Percentiles rank a stretch among this genome's conserved stretches.
These are phyloP conservation scores for Penicillium ucsense DNA, from an alignment of 495 filamentous ascomycete species.

Conservation along the genomic window DNA sequence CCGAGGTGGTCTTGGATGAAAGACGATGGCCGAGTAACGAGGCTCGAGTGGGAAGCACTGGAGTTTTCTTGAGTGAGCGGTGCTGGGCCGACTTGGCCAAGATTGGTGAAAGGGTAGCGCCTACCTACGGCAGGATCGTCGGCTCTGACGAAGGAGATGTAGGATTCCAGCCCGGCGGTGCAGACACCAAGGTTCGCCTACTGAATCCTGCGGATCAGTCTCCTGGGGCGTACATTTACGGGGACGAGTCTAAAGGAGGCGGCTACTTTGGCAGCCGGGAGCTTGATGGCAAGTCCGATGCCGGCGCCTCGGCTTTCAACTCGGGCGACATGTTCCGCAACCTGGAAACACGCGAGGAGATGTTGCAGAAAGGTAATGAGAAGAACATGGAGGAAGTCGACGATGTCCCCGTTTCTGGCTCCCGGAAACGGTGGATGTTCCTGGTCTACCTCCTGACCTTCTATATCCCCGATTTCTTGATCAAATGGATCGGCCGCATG, in stretches of 20 bases:
- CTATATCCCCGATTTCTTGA: constrained; percentile 75
- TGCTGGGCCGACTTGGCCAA: constrained; percentile 88
- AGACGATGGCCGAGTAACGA: constrained; percentile 88
- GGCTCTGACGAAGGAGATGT: constrained; percentile 42
- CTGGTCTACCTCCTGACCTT: constrained; percentile 81
- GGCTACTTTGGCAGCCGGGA: constrained; percentile 77
- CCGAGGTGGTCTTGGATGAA: constrained; percentile 78
- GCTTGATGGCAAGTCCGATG: constrained; percentile 78
- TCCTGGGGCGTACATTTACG: constrained; percentile 54
- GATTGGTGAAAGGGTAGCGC: constrained; percentile 54
- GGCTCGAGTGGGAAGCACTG: constrained; percentile 80
- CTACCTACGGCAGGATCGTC: constrained; percentile 39
- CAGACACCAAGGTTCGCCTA: constrained; percentile 61
- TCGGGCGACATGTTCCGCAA: constrained; percentile 97
- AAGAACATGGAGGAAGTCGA: constrained; percentile 87
- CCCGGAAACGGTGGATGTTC: constrained; percentile 84
- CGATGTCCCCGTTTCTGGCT: constrained; percentile 63
- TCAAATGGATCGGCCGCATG: constrained; percentile 74
- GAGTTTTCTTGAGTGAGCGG: constrained; percentile 88
- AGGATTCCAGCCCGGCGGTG: constrained; percentile 31
- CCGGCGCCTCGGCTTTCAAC: constrained; percentile 77
- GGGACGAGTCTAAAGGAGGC: constrained; percentile 55
- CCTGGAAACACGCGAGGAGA: constrained; percentile 79
- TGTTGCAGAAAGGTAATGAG: constrained; percentile 92
- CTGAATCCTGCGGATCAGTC: constrained; percentile 49